These are phyloP conservation scores for Plasmodium gaboni DNA, from an alignment of 169 alveolate genomes.

Conservation along the genomic window DNA sequence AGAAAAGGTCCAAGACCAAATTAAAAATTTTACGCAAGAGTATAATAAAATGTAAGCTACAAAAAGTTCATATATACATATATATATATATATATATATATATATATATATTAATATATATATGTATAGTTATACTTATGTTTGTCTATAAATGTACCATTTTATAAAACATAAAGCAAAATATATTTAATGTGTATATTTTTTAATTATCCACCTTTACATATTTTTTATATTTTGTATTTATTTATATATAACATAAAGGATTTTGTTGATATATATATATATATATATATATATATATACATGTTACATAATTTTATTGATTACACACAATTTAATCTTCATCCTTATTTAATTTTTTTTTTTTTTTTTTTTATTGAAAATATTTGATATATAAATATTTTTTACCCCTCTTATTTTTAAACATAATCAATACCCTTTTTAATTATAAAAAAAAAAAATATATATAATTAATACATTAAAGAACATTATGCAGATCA, in stretches of 20 bases:
- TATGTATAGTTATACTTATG: no score
- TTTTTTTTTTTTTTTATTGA: neutral
- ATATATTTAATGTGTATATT: neutral
- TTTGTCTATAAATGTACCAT: no score
- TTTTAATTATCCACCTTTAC: neutral
- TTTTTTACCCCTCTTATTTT: neutral
- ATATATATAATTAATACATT: no score
- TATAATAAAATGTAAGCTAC: slow-evolving; percentile 34
- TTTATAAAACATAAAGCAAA: no score
- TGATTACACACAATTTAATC: neutral
- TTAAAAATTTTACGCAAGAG: slow-evolving; percentile 42
- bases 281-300: neutral
- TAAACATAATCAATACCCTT: neutral
- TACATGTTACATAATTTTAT: neutral
- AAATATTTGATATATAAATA: neutral
- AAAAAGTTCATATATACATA: neutral
- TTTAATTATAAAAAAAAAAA: neutral
- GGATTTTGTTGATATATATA: slow-evolving; percentile 1
- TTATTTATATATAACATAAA: neutral
- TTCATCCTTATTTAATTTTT: neutral
- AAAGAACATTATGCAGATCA: no score
- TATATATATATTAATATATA: neutral
- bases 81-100: neutral
- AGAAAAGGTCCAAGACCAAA: slow-evolving; percentile 31
- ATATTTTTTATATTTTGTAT: neutral